Evolutionary conservation across 768 basidiomycete genomes (phyloP), one percentile per base, ranked within the genome.

Genomic region (Leucocoprinus birnbaumii): DNA sequence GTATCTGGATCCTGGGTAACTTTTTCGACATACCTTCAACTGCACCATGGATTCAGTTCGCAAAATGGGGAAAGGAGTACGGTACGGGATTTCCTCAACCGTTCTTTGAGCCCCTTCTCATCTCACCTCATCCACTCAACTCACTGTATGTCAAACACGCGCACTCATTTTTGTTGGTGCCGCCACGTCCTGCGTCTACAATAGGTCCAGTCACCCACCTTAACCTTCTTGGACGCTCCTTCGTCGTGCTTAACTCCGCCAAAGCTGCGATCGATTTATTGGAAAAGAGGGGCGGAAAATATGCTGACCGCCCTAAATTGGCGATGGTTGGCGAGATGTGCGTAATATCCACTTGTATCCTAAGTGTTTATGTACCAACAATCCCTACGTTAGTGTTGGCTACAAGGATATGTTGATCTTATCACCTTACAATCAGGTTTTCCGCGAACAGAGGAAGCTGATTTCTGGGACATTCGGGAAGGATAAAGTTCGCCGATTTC

Each of bases 151-250:
- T 38, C 35, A n/a, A 38, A 38, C 35, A 25, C 49, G 9, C 24
- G 3, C 19, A 11, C 38, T 19, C 25, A 41, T 11, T 16, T 7
- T 19, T 24, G 37, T 10, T 24, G 19, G 18, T n/a, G 8, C 27
- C 41, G 22, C 42, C 9, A 38, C n/a, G 16, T 38, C 21, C n/a
- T n/a, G 45, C 38, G 19, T 44, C 51, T 13, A 31, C 27, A 24
- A 44, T 35, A 37, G 43, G 27, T 22, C 11, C 31, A 44, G 42
- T 44, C 13, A 38, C 2, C 19, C 9, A 24, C 18, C 48, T 21
- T 14, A 50, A 50, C 48, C 24, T 51, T 51, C 21, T 51, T 16
- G 14, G 38, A 51, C 31, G 48, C 11, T 35, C 48, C 38, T 19
- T 21, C 26, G 16, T 37, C 4, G 27, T 22, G 34, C 3, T 24